Percentiles rank a stretch among this genome's conserved stretches.
phyloP scores from a whole-genome alignment of 805 yeast genomes.

The Sugiyamaella valdiviana region DNA sequence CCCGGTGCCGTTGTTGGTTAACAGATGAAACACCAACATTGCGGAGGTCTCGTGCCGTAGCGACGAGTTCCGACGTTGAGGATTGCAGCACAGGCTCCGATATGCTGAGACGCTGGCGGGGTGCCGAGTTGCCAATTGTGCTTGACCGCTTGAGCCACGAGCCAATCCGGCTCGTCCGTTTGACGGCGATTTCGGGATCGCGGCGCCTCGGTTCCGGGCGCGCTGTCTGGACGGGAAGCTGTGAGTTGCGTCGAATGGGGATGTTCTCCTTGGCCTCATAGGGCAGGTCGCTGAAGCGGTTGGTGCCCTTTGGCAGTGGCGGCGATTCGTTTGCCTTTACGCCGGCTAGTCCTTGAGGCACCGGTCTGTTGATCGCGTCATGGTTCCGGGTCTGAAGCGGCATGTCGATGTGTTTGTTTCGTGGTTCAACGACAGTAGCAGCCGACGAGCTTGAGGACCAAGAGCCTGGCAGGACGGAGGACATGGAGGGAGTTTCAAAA shows the following conservation, averaged over 20 bases:
- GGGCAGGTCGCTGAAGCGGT: not conserved
- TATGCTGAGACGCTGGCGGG: slow-evolving; percentile 13
- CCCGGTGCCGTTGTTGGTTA: not conserved
- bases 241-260: not conserved
- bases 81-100: slow-evolving; percentile 23
- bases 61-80: slow-evolving; percentile 21
- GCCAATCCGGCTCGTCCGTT: slow-evolving; percentile 5
- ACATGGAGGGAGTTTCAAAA: no score
- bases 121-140: not conserved
- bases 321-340: not conserved
- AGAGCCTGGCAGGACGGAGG: no score
- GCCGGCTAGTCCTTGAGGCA: not conserved
- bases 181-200: not conserved
- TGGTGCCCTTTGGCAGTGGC: not conserved
- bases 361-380: not conserved
- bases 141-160: slow-evolving; percentile 11
- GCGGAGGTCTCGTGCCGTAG: not conserved
- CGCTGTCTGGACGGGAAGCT: not conserved
- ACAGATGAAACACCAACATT: not conserved
- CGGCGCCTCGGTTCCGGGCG: not conserved
- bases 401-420: not conserved
- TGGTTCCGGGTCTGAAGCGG: not conserved
- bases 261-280: not conserved
- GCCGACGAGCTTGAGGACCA: not conserved
- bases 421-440: not conserved